Percentiles rank a stretch among this genome's conserved stretches.
Conservation (phyloP, 345 rosid genomes). For the Toxicodendron radicans region DNA sequence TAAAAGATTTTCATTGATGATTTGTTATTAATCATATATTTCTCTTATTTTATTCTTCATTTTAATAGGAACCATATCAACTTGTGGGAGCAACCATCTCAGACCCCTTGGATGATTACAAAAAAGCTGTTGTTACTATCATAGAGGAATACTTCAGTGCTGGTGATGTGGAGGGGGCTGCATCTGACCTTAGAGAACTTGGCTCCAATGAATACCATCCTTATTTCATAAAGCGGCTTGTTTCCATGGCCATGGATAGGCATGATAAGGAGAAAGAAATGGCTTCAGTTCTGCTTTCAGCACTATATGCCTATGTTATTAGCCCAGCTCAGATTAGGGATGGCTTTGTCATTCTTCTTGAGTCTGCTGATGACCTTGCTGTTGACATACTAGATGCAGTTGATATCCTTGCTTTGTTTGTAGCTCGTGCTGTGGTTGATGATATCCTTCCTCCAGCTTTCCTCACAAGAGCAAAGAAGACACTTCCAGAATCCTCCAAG, state of each 20-base stretch:
- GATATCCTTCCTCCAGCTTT: conserved; percentile 95
- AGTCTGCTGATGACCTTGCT: conserved; percentile 91
- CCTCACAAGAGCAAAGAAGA: conserved; percentile 75
- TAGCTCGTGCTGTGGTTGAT: conserved; percentile 94
- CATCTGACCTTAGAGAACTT: conserved; percentile 91
- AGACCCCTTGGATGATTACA: conserved; percentile 92
- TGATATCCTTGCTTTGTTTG: conserved; percentile 87
- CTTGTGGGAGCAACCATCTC: conserved; percentile 81
- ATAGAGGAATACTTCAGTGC: conserved; percentile 91
- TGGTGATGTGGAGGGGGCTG: conserved; percentile 89
- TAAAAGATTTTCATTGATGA: background rate
- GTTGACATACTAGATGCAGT: conserved; percentile 91
- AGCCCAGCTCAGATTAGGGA: conserved; percentile 84
- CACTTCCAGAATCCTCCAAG: conserved; percentile 71
- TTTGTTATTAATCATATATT: background rate
- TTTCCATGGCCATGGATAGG: conserved; percentile 98
- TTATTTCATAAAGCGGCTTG: conserved; percentile 83
- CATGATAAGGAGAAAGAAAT: conserved; percentile 99
- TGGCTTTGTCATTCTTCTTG: conserved; percentile 96
- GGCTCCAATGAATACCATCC: conserved; percentile 91
- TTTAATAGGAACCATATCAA: conserved; percentile 75
- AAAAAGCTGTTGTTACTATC: conserved; percentile 79
- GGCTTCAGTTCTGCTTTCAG: conserved; percentile 94
- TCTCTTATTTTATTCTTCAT: background rate
- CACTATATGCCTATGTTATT: conserved; percentile 88